phyloP scores from a whole-genome alignment of 2,329 filamentous ascomycete genomes.

The Penicillium sp. region DNA sequence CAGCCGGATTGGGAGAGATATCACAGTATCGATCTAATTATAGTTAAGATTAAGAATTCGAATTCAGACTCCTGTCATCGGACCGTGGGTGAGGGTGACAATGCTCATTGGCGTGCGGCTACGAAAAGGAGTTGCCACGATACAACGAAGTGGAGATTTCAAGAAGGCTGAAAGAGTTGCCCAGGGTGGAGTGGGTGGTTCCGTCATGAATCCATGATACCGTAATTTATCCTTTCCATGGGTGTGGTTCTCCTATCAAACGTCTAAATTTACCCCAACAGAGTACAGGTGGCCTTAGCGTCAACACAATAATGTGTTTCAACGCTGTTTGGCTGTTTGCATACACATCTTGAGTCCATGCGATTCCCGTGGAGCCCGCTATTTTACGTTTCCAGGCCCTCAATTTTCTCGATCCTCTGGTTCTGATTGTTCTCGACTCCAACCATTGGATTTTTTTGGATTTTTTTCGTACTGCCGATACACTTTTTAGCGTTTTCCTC shows the following conservation, averaged over 20 bases:
- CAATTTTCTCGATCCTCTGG: not conserved
- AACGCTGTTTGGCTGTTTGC: not conserved
- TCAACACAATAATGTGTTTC: not conserved
- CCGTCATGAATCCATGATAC: not conserved
- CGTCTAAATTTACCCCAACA: not conserved
- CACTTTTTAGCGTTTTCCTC: not conserved
- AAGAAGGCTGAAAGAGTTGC: not conserved
- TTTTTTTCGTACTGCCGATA: not conserved
- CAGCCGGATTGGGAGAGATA: not conserved
- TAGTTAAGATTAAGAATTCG: slow-evolving; percentile 1
- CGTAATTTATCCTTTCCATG: not conserved
- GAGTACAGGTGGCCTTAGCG: slow-evolving; percentile 11
- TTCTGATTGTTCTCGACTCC: not conserved
- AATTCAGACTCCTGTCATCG: not conserved
- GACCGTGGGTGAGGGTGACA: not conserved
- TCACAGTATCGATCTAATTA: not conserved
- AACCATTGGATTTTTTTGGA: not conserved
- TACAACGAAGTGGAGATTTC: not conserved
- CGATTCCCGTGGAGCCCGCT: not conserved
- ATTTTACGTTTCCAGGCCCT: not conserved
- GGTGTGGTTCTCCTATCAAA: not conserved
- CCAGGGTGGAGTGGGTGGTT: not conserved
- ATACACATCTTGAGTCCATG: not conserved
- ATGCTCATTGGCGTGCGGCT: not conserved
- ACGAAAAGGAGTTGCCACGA: slow-evolving; percentile 1